Percentiles rank a stretch among this genome's conserved stretches.
These are phyloP conservation scores for Amanita polypyramis DNA, from an alignment of 768 basidiomycete genomes.

Conservation along the genomic window DNA sequence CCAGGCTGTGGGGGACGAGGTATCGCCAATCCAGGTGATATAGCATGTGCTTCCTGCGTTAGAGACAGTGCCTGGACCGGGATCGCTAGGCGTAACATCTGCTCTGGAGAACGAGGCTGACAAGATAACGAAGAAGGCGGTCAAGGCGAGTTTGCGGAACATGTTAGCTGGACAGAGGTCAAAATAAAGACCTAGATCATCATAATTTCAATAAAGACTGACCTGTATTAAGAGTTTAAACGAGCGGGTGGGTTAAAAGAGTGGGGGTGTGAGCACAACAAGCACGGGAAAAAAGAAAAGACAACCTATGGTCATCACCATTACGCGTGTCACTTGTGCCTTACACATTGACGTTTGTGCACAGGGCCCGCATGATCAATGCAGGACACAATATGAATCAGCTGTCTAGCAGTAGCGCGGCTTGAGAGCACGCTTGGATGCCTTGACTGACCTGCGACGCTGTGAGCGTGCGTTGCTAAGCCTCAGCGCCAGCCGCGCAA, in stretches of 20 bases:
- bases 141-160: constrained; percentile 27
- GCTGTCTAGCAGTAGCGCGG: too few relatives aligned
- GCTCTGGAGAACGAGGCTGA: constrained; percentile 35
- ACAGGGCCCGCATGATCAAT: too few relatives aligned
- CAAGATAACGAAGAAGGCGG: constrained; percentile 26
- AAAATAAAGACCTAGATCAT: background rate
- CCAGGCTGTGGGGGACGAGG: constrained; percentile 45
- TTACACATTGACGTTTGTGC: too few relatives aligned
- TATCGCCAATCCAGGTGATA: constrained; percentile 51
- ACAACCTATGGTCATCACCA: too few relatives aligned
- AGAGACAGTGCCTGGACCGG: constrained; percentile 47
- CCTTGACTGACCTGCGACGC: too few relatives aligned
- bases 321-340: background rate
- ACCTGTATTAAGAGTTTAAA: background rate
- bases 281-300: background rate
- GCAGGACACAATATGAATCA: too few relatives aligned
- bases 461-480: too few relatives aligned
- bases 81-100: constrained; percentile 46
- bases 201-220: background rate
- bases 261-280: too few relatives aligned
- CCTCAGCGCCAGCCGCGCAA: too few relatives aligned
- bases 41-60: constrained; percentile 45
- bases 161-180: constrained; percentile 15
- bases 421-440: too few relatives aligned
- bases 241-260: background rate